These are phyloP conservation scores for Cyclotella kingstonii DNA, from an alignment of 108 stramenopile genomes.

Conservation along the genomic window DNA sequence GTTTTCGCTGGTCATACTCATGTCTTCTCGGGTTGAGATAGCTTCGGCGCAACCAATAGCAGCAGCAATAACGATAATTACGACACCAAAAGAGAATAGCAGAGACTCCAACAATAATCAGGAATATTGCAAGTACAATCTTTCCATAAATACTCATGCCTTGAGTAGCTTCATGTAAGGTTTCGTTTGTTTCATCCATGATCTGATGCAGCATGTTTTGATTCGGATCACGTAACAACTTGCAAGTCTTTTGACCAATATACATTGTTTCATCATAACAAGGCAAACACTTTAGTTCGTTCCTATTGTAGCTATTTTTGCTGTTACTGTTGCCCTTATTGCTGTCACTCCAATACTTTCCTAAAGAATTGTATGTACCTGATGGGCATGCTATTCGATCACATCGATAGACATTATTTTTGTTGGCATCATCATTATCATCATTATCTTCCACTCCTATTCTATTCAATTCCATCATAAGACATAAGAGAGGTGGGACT, in stretches of 20 bases:
- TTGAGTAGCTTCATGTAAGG: background rate
- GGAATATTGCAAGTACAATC: background rate
- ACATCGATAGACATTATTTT: conserved; percentile 29
- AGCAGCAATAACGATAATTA: no score
- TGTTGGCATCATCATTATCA: no score
- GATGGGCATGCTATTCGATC: conserved; percentile 41
- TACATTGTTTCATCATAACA: conserved; percentile 10
- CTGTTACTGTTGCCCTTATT: no score
- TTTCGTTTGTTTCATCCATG: conserved; percentile 1
- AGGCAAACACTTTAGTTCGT: conserved; percentile 16
- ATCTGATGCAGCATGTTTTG: conserved; percentile 1
- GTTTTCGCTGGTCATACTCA: background rate
- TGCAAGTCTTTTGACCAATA: conserved; percentile 6
- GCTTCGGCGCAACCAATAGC: background rate
- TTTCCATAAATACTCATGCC: background rate
- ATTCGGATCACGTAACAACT: background rate
- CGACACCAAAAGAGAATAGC: no score
- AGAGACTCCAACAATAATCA: background rate
- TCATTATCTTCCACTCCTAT: conserved; percentile 40
- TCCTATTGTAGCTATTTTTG: no score
- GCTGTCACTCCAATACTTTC: conserved; percentile 14
- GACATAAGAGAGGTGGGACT: conserved; percentile 55
- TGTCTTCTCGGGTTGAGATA: background rate
- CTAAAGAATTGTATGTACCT: conserved; percentile 32
- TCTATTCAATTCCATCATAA: conserved; percentile 52